These are phyloP conservation scores for Naematelia encephala DNA, from an alignment of 768 basidiomycete species.

Conservation along the genomic window DNA sequence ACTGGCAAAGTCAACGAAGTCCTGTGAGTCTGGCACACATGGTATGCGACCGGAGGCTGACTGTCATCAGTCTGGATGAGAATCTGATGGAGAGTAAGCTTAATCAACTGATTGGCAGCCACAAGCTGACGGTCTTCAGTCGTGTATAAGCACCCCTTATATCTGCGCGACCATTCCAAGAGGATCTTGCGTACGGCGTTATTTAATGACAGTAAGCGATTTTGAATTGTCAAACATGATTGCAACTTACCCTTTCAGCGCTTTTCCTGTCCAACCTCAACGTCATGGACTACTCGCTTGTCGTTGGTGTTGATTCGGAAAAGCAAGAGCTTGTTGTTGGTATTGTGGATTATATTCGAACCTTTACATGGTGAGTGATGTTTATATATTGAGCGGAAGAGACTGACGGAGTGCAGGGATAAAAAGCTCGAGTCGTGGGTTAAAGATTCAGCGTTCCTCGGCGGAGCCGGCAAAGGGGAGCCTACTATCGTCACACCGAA, in stretches of 20 bases:
- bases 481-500: constrained; percentile 96
- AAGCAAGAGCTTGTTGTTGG: constrained; percentile 91
- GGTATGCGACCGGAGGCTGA: neutral
- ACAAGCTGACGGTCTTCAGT: constrained; percentile 54
- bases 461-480: constrained; percentile 73
- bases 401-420: constrained; percentile 64
- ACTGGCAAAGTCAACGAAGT: constrained; percentile 91
- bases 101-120: neutral
- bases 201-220: constrained; percentile 69
- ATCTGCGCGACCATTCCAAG: constrained; percentile 94
- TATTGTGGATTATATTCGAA: constrained; percentile 75
- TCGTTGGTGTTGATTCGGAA: constrained; percentile 87
- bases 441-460: constrained; percentile 88
- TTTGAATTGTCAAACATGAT: neutral
- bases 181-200: constrained; percentile 84
- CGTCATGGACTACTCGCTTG: constrained; percentile 88
- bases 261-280: constrained; percentile 91
- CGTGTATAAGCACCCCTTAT: constrained; percentile 81
- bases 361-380: constrained; percentile 38
- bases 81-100: constrained; percentile 86
- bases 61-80: constrained; percentile 64
- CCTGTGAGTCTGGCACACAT: constrained; percentile 51
- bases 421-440: constrained; percentile 98
- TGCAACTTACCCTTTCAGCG: constrained; percentile 45
- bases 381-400: neutral